phyloP scores from a whole-genome alignment of 768 basidiomycete species.

The Lactifluus subvellereus region DNA sequence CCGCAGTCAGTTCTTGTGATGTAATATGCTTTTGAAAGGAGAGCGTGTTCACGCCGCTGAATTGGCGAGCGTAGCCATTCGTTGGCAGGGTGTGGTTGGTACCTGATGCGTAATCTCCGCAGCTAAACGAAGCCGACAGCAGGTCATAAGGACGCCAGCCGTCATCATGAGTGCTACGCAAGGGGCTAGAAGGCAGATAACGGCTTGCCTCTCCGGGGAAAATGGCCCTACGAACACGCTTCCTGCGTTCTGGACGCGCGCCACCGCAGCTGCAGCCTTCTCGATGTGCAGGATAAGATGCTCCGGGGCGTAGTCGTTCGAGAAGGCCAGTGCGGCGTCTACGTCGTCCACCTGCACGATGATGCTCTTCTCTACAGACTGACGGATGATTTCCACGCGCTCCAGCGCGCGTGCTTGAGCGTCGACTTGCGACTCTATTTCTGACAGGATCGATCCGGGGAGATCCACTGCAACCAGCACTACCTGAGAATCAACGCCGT shows the following conservation, averaged over 20 bases:
- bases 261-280: constrained; percentile 58
- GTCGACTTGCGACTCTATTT: constrained; percentile 82
- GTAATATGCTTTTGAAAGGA: constrained; percentile 99
- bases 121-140: constrained; percentile 43
- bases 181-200: background rate
- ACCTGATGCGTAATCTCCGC: constrained; percentile 97
- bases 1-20: constrained; percentile 82
- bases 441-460: constrained; percentile 50
- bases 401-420: constrained; percentile 79
- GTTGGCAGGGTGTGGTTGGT: constrained; percentile 98
- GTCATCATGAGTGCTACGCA: background rate
- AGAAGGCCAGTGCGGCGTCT: constrained; percentile 79
- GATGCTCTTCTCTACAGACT: constrained; percentile 85
- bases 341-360: constrained; percentile 68
- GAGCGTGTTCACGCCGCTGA: constrained; percentile 94
- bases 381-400: constrained; percentile 83
- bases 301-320: constrained; percentile 97
- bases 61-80: constrained; percentile 94
- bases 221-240: constrained; percentile 94
- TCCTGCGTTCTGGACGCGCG: constrained; percentile 82
- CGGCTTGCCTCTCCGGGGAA: constrained; percentile 86
- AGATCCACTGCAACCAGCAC: constrained; percentile 83
- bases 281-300: constrained; percentile 90
- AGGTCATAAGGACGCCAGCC: constrained; percentile 5
- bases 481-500: constrained; percentile 97